Evolutionary conservation across 75 land plant species (phyloP), one percentile per base, ranked within the genome.

Genomic region (Sequoiadendron giganteum): DNA sequence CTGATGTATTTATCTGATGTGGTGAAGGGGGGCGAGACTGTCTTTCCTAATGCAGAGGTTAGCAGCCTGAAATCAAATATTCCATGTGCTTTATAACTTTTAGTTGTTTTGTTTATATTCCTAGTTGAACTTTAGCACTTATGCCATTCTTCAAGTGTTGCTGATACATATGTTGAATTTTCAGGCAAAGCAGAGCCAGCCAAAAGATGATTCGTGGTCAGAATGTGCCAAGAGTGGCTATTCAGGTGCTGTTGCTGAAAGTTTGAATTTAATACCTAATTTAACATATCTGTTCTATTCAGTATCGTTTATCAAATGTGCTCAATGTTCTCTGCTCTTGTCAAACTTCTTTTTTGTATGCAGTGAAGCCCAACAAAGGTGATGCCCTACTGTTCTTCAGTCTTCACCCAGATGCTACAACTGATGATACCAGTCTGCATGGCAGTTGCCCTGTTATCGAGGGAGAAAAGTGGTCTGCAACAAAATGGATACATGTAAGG

Each of bases 391-490:
- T 96, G 18, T 94, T 96, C 86, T 96, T 94, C 89, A 92, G 90
- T 83, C 85, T 91, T 32, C 90, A 91, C 49, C 93, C 90, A 4
- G 92, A 91, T 87, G 94, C 93, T 8, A 87, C 93, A 10, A 90
- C 93, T 1, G 98, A 96, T 73, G 65, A 88, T 43, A 56, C 86
- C 18, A 95, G 97, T 85, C 90, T 94, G 30, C 96, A 96, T 88
- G 91, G 88, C n/a, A 91, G 98, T 85, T 95, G 97, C 86, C 97
- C 98, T 3, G 95, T 96, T 4, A 89, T 92, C 16, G 96, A 94
- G 19, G 98, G 98, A 19, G 98, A 97, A 84, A 94, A 96, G 87
- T 97, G 98, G 98, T 93, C 91, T 39, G 98, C 98, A 40, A 96
- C 94, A 43, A 96, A 95, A 90, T 93, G 94, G 93, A 95, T 97